Percentiles rank a stretch among this genome's conserved stretches.
phyloP scores from a whole-genome alignment of 2,329 filamentous ascomycete genomes.

The Fusarium sp. region DNA sequence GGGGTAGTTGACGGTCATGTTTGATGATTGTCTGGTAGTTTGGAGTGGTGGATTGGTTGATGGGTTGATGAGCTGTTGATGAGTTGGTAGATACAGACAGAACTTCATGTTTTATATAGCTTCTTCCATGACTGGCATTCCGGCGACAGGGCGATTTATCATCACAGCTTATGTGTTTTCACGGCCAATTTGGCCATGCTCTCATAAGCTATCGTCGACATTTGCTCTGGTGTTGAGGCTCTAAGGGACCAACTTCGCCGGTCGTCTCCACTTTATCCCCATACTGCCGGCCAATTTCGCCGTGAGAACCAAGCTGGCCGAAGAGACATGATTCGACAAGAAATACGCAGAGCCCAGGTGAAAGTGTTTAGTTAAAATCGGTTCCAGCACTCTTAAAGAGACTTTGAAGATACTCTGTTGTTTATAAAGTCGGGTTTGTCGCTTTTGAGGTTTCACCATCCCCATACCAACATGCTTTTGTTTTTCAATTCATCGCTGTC shows the following conservation, averaged over 20 bases:
- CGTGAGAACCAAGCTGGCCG: background rate
- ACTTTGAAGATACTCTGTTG: too few relatives aligned
- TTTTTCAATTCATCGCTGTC: too few relatives aligned
- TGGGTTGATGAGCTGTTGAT: background rate
- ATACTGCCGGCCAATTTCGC: background rate
- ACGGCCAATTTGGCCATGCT: background rate
- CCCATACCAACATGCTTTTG: too few relatives aligned
- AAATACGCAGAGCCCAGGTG: too few relatives aligned
- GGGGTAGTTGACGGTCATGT: slow-evolving; percentile 10
- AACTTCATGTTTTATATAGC: background rate
- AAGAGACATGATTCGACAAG: rapidly evolving
- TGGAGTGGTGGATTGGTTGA: background rate
- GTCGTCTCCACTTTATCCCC: background rate
- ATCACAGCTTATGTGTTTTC: rapidly evolving
- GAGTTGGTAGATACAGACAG: too few relatives aligned
- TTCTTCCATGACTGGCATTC: background rate
- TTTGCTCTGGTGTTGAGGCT: background rate
- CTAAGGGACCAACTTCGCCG: background rate
- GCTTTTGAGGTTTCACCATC: too few relatives aligned
- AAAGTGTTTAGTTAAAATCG: too few relatives aligned
- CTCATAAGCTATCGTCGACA: rapidly evolving
- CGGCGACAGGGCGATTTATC: too few relatives aligned
- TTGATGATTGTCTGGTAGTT: background rate
- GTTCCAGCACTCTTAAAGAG: too few relatives aligned
- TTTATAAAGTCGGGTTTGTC: too few relatives aligned